Percentiles rank a stretch among this genome's conserved stretches.
These are phyloP conservation scores for Mycena polygramma DNA, from an alignment of 768 basidiomycete species.

Conservation along the genomic window DNA sequence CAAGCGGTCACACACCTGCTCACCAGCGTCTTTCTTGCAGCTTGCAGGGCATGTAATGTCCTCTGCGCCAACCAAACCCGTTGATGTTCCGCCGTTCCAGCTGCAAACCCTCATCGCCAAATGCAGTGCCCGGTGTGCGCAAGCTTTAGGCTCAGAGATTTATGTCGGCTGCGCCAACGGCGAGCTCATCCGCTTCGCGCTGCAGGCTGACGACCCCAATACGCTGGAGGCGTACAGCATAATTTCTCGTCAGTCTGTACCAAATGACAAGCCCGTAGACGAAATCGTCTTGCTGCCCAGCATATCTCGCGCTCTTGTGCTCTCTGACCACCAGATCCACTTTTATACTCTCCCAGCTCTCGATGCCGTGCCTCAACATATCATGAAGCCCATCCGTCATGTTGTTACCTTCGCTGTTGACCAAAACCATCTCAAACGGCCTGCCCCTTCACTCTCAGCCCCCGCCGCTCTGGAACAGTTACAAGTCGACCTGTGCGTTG, in stretches of 20 bases:
- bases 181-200: constrained; percentile 82
- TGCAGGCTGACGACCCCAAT: constrained; percentile 69
- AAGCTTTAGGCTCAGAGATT: constrained; percentile 81
- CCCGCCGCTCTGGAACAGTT: constrained; percentile 51
- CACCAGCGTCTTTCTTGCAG: neutral
- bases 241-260: constrained; percentile 76
- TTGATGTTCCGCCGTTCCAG: constrained; percentile 74
- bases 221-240: constrained; percentile 75
- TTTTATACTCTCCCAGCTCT: constrained; percentile 87
- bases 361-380: constrained; percentile 70
- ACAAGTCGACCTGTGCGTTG: constrained; percentile 77
- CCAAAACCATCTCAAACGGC: constrained; percentile 73
- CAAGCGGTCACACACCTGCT: too few species aligned
- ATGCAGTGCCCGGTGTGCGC: constrained; percentile 61
- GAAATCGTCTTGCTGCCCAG: constrained; percentile 85
- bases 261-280: constrained; percentile 79
- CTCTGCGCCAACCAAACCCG: constrained; percentile 54
- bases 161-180: constrained; percentile 91
- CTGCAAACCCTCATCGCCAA: constrained; percentile 59
- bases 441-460: constrained; percentile 56
- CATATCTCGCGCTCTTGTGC: constrained; percentile 79
- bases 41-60: constrained; percentile 46
- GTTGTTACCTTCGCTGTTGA: constrained; percentile 88
- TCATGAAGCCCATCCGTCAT: constrained; percentile 84
- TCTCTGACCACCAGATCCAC: constrained; percentile 80